phyloP scores from a whole-genome alignment of 2,329 filamentous ascomycete genomes.

The Teratosphaeria gauchensis region DNA sequence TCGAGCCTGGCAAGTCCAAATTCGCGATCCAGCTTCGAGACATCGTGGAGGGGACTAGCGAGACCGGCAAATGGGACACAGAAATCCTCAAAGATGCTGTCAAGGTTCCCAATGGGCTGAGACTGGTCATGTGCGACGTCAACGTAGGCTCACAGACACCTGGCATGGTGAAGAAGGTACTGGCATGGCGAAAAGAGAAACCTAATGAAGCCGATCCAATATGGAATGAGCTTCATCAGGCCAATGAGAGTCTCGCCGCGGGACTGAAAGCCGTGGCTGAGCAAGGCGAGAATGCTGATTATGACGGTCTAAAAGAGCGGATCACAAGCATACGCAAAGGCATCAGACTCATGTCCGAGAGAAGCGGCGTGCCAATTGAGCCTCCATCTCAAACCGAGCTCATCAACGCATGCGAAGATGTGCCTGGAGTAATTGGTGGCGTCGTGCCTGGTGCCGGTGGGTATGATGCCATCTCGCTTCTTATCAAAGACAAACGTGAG shows the following conservation, averaged over 20 bases:
- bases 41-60: constrained; percentile 51
- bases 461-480: constrained; percentile 76
- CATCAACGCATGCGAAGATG: constrained; percentile 60
- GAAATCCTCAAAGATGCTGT: constrained; percentile 62
- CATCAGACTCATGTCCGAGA: constrained; percentile 66
- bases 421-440: constrained; percentile 78
- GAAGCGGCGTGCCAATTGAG: constrained; percentile 77
- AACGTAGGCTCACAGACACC: constrained; percentile 90
- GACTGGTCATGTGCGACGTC: constrained; percentile 89
- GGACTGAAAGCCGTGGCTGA: constrained; percentile 49
- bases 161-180: constrained; percentile 86
- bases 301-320: constrained; percentile 42
- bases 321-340: constrained; percentile 46
- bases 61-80: constrained; percentile 58
- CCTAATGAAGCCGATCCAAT: constrained; percentile 54
- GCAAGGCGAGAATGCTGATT: constrained; percentile 39
- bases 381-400: constrained; percentile 75
- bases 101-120: constrained; percentile 60
- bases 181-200: constrained; percentile 66
- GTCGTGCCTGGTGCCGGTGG: constrained; percentile 92
- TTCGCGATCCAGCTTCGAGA: constrained; percentile 58
- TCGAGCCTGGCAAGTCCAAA: constrained; percentile 53
- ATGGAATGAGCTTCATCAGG: constrained; percentile 64
- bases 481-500: constrained; percentile 63
- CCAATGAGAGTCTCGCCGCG: constrained; percentile 61